A percentile compares a stretch with the other conserved stretches of the same genome.
Conservation (phyloP, 345 rosid species). For the Turritis glabra region DNA sequence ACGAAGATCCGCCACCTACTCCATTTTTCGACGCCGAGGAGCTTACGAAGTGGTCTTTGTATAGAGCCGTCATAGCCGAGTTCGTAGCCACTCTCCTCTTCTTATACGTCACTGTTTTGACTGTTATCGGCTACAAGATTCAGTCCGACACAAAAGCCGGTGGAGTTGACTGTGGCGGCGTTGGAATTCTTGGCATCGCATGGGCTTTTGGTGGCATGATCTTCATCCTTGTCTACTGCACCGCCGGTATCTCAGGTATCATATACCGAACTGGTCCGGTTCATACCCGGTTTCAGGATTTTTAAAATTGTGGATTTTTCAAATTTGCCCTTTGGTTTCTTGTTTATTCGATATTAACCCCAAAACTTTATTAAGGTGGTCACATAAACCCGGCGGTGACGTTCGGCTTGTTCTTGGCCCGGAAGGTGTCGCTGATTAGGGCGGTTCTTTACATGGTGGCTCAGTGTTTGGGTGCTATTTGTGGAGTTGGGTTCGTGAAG, state of each 20-base stretch:
- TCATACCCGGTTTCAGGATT: background rate
- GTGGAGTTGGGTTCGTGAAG: constrained; percentile 66
- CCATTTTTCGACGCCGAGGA: constrained; percentile 55
- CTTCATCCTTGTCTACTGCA: constrained; percentile 68
- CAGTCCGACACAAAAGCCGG: constrained; percentile 27
- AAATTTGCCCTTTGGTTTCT: background rate
- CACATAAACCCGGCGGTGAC: constrained; percentile 79
- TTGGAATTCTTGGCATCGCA: constrained; percentile 64
- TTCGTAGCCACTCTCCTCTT: constrained; percentile 66
- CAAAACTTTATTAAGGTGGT: constrained; percentile 45
- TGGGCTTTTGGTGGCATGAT: constrained; percentile 85
- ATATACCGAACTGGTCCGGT: background rate
- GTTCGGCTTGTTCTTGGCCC: constrained; percentile 60
- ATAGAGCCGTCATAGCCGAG: constrained; percentile 65
- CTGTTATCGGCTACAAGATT: constrained; percentile 64
- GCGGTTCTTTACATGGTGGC: constrained; percentile 65
- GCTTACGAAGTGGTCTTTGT: constrained; percentile 54
- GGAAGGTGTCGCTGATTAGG: constrained; percentile 61
- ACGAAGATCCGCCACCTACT: constrained; percentile 61
- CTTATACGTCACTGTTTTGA: constrained; percentile 61
- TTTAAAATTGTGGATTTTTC: too few species aligned
- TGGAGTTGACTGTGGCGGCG: constrained; percentile 50
- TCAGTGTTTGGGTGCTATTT: constrained; percentile 68
- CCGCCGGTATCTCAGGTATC: constrained; percentile 69
- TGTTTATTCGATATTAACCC: background rate